Conservation (phyloP, 768 basidiomycete genomes). For the Scleroderma bovista region DNA sequence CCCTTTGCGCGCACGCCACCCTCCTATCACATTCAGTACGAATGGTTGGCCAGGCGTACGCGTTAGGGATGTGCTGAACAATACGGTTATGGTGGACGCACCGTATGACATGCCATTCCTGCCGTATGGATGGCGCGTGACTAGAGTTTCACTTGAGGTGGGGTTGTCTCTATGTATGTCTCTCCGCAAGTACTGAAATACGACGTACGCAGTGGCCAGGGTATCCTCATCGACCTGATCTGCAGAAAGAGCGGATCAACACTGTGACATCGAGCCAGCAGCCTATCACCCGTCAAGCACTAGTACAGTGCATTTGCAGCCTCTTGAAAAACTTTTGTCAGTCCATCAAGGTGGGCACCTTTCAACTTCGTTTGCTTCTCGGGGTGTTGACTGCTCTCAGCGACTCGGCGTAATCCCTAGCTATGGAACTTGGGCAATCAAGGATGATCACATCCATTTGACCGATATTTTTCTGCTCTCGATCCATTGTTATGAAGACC, state of each 20-base stretch:
- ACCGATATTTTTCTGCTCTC: constrained; percentile 17
- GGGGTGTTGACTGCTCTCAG: background rate
- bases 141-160: constrained; percentile 17
- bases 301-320: too few species aligned
- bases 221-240: constrained; percentile 1
- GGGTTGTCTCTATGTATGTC: background rate
- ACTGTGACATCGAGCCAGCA: too few species aligned
- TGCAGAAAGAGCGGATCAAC: too few species aligned
- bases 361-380: too few species aligned
- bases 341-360: constrained; percentile 3
- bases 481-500: constrained; percentile 22
- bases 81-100: constrained; percentile 11
- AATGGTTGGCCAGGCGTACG: constrained; percentile 13
- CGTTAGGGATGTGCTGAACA: constrained; percentile 12
- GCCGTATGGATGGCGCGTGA: constrained; percentile 15
- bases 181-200: background rate
- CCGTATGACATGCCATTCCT: constrained; percentile 11
- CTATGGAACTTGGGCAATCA: constrained; percentile 17
- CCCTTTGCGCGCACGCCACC: constrained; percentile 8
- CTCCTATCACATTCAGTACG: constrained; percentile 10
- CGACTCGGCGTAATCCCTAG: constrained; percentile 2
- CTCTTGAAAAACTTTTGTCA: too few species aligned
- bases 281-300: too few species aligned
- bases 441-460: constrained; percentile 10
- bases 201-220: constrained; percentile 17